These are phyloP conservation scores for Xylariaceae sp. DNA, from an alignment of 2,329 filamentous ascomycete genomes.

Conservation along the genomic window DNA sequence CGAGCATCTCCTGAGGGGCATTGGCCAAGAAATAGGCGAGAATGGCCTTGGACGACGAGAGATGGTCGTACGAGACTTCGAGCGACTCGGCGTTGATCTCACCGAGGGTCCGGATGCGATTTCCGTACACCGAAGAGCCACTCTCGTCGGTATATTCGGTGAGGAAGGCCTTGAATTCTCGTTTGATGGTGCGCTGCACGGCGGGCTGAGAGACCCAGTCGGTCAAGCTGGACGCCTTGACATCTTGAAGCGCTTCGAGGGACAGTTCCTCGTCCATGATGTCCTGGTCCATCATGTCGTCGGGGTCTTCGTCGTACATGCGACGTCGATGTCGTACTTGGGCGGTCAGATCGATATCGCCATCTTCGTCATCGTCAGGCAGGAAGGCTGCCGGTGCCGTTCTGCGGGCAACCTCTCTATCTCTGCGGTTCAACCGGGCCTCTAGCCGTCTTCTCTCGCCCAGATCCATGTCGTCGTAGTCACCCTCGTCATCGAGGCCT, in stretches of 20 bases:
- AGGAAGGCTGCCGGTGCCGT: slow-evolving; percentile 70
- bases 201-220: slow-evolving; percentile 91
- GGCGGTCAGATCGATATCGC: slow-evolving; percentile 74
- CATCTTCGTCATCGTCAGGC: slow-evolving; percentile 78
- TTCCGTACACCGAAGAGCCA: slow-evolving; percentile 89
- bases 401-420: slow-evolving; percentile 63
- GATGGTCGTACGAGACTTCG: slow-evolving; percentile 91
- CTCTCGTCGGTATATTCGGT: slow-evolving; percentile 91
- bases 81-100: slow-evolving; percentile 95
- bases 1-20: slow-evolving; percentile 88
- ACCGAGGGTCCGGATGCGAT: slow-evolving; percentile 89
- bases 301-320: slow-evolving; percentile 89
- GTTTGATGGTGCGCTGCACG: slow-evolving; percentile 86
- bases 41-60: slow-evolving; percentile 85
- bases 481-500: slow-evolving; percentile 71
- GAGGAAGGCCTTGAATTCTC: slow-evolving; percentile 95
- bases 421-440: slow-evolving; percentile 65
- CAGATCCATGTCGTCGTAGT: slow-evolving; percentile 65
- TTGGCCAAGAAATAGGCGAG: slow-evolving; percentile 95
- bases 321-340: slow-evolving; percentile 82
- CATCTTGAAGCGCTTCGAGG: slow-evolving; percentile 82
- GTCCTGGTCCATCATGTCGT: slow-evolving; percentile 86
- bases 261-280: slow-evolving; percentile 95
- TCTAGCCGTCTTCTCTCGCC: slow-evolving; percentile 66
- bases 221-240: slow-evolving; percentile 87